Conservation (phyloP, 2,329 filamentous ascomycete species). For the Didymella lethalis region DNA sequence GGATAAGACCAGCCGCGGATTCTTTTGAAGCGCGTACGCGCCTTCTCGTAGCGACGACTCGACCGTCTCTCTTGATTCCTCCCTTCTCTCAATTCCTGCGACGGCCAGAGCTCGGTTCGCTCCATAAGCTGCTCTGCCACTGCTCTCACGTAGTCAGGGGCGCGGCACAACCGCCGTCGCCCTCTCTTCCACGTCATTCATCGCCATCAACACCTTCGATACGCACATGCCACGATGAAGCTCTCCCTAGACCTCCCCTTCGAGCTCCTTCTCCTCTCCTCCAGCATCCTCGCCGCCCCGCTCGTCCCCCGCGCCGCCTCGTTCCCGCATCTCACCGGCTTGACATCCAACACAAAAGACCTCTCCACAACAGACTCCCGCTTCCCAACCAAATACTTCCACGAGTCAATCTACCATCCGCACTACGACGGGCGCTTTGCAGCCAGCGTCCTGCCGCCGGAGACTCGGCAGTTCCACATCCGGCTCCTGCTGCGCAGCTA, state of each 20-base stretch:
- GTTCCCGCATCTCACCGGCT: constrained; percentile 18
- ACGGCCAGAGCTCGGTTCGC: background rate
- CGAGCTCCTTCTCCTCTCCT: constrained; percentile 13
- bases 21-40: background rate
- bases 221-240: constrained; percentile 1
- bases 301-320: constrained; percentile 7
- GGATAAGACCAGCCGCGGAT: background rate
- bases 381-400: constrained; percentile 44
- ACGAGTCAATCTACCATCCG: constrained; percentile 57
- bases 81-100: background rate
- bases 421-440: constrained; percentile 68
- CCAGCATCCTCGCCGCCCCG: constrained; percentile 1
- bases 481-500: constrained; percentile 64
- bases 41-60: background rate
- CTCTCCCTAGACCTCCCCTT: constrained; percentile 8
- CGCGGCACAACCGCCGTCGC: background rate
- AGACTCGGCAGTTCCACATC: constrained; percentile 59
- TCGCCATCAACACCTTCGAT: background rate
- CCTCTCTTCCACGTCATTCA: background rate
- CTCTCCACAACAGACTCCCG: constrained; percentile 25
- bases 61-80: background rate
- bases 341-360: constrained; percentile 25
- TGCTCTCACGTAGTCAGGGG: background rate
- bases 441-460: constrained; percentile 53
- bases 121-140: background rate